Percentiles rank a stretch among this genome's conserved stretches.
Conservation (phyloP, 495 filamentous ascomycete genomes). For the Penicillium chermesinum region DNA sequence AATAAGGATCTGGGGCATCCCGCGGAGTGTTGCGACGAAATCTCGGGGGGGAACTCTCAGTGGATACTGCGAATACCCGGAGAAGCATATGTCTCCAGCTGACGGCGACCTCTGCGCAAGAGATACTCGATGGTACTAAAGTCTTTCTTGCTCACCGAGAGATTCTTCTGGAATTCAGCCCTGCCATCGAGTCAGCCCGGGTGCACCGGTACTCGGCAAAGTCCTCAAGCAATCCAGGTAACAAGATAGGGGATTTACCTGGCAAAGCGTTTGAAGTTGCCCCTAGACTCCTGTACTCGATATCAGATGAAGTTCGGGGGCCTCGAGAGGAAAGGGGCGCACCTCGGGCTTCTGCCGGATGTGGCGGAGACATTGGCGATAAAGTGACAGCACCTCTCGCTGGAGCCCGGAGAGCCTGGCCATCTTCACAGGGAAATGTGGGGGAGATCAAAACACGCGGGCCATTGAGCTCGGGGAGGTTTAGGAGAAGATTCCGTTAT, state of each 20-base stretch:
- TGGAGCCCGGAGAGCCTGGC: conserved; percentile 79
- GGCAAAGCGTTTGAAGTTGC: conserved; percentile 52
- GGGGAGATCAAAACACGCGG: conserved; percentile 2
- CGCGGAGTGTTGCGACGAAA: too few relatives aligned
- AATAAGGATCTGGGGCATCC: too few relatives aligned
- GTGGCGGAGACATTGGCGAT: conserved; percentile 77
- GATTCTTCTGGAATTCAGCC: conserved; percentile 69
- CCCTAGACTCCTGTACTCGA: conserved; percentile 39
- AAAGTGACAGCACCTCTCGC: conserved; percentile 78
- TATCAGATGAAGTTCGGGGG: not conserved
- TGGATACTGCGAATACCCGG: conserved; percentile 79
- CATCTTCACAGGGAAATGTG: conserved; percentile 21
- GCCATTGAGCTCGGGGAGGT: conserved; percentile 5
- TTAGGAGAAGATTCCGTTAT: conserved; percentile 16
- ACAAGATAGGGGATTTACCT: conserved; percentile 37
- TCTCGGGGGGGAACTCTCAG: conserved; percentile 10
- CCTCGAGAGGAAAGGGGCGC: conserved; percentile 16
- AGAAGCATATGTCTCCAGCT: conserved; percentile 78
- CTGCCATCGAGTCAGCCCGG: conserved; percentile 38
- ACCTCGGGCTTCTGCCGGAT: conserved; percentile 76
- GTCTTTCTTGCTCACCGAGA: conserved; percentile 74
- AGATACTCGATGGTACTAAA: conserved; percentile 86
- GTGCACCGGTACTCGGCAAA: conserved; percentile 7
- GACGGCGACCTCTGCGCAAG: conserved; percentile 74
- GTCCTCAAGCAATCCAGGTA: not conserved